Percentiles rank a stretch among this genome's conserved stretches.
These are phyloP conservation scores for Ogataea kodamae DNA, from an alignment of 805 yeast species.

Conservation along the genomic window DNA sequence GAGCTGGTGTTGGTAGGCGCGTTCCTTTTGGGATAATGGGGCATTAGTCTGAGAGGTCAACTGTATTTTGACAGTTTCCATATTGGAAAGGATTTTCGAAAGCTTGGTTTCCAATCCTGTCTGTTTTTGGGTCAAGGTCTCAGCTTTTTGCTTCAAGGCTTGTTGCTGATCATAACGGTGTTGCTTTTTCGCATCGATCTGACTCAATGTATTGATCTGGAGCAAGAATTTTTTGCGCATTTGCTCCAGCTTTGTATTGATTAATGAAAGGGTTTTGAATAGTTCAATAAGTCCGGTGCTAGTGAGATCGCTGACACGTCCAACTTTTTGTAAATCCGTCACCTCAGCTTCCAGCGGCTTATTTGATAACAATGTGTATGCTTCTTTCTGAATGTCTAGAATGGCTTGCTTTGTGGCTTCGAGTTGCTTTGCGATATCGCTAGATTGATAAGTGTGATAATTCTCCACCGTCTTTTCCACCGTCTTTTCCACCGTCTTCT, in stretches of 20 bases:
- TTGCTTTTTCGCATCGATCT: constrained; percentile 14
- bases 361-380: constrained; percentile 6
- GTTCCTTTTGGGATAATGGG: constrained; percentile 27
- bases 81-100: constrained; percentile 12
- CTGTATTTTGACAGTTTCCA: constrained; percentile 11
- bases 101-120: constrained; percentile 15
- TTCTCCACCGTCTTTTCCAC: too few relatives aligned
- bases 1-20: constrained; percentile 23
- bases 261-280: constrained; percentile 16
- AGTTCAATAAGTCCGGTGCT: constrained; percentile 18
- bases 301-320: constrained; percentile 16
- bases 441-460: constrained; percentile 4
- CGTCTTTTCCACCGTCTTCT: too few relatives aligned
- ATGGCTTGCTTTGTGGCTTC: background rate
- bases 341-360: constrained; percentile 12
- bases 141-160: constrained; percentile 15
- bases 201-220: constrained; percentile 24
- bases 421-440: background rate
- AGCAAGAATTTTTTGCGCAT: constrained; percentile 24
- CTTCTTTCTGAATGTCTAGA: constrained; percentile 2
- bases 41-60: constrained; percentile 10
- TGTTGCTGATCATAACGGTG: constrained; percentile 1
- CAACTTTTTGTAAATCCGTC: constrained; percentile 17
- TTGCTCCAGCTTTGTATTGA: constrained; percentile 18
- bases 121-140: constrained; percentile 32